Evolutionary conservation across 495 filamentous ascomycete genomes (phyloP), one percentile per base, ranked within the genome.

Genomic region (Amphirosellinia nigrospora): DNA sequence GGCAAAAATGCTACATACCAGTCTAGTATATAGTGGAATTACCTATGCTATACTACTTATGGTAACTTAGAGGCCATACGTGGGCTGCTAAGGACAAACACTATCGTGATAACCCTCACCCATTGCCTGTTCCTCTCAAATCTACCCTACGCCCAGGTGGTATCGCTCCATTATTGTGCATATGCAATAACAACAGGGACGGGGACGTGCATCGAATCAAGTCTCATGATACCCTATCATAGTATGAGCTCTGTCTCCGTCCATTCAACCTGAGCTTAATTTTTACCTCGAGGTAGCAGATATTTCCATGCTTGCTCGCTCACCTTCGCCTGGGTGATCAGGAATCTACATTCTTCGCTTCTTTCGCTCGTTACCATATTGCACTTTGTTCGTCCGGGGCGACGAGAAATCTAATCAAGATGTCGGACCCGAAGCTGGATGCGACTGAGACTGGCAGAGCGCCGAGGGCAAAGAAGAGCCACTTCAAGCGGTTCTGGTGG

Each of bases 401-500:
- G 41, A 39, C 38, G 36, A 30, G 36, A n/a, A 50, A 50, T 28
- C 9, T 43, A 50, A 34, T 62, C 66, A 45, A 62, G 0, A 69
- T 62, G 66, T 53, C 45, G 5, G 32, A 38, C 19, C 23, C 4
- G 16, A 69, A 53, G 34, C n/a, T n/a, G 41, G 13, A 62, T 32
- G 0, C 45, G 15, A 9, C 58, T 11, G 41, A 53, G 23, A 10
- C 13, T 23, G 45, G 30, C 36, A 64, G 8, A 26, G 39, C 21
- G 34, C 39, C 58, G 11, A 11, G 7, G 21, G 30, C 32, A 28
- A 70, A 36, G 59, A 75, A 68, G 56, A 78, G 80, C n/a, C 84
- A 86, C 72, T 83, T 80, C 69, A 72, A 64, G 61, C 78, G 82
- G 72, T 93, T 87, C 72, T 94, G 92, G 92, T 94, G 91, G 92